Evolutionary conservation across 768 basidiomycete species (phyloP).

Genomic region (Termitomyces sp.): DNA sequence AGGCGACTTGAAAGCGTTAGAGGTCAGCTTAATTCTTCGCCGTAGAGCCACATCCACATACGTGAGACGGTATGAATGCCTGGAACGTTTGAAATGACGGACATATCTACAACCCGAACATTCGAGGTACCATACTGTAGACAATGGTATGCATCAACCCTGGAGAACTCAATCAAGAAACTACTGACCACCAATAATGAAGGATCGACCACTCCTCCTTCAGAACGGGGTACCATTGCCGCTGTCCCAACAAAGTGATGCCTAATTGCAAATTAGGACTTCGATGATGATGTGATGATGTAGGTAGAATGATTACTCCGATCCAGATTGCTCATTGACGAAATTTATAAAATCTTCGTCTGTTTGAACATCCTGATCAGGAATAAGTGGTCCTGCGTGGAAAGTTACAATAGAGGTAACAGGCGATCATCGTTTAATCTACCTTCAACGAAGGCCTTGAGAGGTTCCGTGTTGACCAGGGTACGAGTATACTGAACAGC

Average conservation of each 20-base stretch:
- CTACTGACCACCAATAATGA: neutral
- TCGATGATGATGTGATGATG: neutral
- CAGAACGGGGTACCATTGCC: conserved; percentile 12
- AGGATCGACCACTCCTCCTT: conserved; percentile 12
- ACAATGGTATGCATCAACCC: neutral
- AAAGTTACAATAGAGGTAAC: neutral
- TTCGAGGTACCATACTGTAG: conserved; percentile 12
- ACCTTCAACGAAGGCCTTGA: conserved; percentile 11
- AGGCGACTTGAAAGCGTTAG: conserved; percentile 1
- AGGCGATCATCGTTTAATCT: neutral
- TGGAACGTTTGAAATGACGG: conserved; percentile 9
- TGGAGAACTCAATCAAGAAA: neutral
- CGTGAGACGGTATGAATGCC: conserved; percentile 13
- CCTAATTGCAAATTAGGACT: neutral
- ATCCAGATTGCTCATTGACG: conserved; percentile 7
- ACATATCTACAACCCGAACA: conserved; percentile 11
- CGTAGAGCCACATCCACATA: neutral
- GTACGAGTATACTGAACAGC: conserved; percentile 12
- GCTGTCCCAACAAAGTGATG: conserved; percentile 15
- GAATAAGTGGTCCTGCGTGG: neutral
- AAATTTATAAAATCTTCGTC: conserved; percentile 11
- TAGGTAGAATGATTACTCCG: conserved; percentile 4
- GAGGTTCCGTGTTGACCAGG: conserved; percentile 7
- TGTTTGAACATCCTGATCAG: conserved; percentile 3
- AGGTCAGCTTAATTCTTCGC: neutral